A percentile compares a stretch with the other conserved stretches of the same genome.
Evolutionary conservation across 2,329 filamentous ascomycete species (phyloP).

Genomic region (Neoarthrinium moseri): DNA sequence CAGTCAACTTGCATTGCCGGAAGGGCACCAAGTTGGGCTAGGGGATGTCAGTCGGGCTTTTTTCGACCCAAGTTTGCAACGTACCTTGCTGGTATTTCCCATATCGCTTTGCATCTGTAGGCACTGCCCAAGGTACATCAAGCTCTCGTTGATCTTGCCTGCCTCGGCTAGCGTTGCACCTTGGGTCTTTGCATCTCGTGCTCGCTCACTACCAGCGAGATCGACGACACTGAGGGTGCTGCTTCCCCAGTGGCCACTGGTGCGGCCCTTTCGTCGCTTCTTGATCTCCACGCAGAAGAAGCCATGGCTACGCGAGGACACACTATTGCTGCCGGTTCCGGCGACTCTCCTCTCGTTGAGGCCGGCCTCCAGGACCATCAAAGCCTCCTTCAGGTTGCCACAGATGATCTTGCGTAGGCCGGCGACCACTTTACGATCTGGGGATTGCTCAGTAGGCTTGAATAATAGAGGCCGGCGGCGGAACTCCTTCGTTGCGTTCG

Average conservation of each 20-base stretch:
- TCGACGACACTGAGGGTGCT: slow-evolving; percentile 87
- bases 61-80: slow-evolving; percentile 10
- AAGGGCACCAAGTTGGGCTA: slow-evolving; percentile 74
- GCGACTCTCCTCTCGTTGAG: slow-evolving; percentile 83
- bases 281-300: slow-evolving; percentile 97
- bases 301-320: slow-evolving; percentile 87
- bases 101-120: slow-evolving; percentile 90
- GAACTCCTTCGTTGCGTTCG: slow-evolving; percentile 64
- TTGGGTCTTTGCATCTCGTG: slow-evolving; percentile 88
- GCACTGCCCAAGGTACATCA: slow-evolving; percentile 98
- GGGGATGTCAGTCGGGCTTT: slow-evolving; percentile 7
- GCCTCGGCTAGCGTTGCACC: slow-evolving; percentile 91
- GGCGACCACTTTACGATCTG: slow-evolving; percentile 91
- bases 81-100: slow-evolving; percentile 70
- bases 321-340: slow-evolving; percentile 89
- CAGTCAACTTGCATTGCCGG: slow-evolving; percentile 81
- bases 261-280: slow-evolving; percentile 59
- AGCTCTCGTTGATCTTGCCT: slow-evolving; percentile 95
- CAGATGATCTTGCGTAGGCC: slow-evolving; percentile 90
- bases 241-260: slow-evolving; percentile 66
- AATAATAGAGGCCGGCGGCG: slow-evolving; percentile 82
- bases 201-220: slow-evolving; percentile 88
- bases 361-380: slow-evolving; percentile 87
- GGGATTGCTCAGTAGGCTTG: slow-evolving; percentile 85
- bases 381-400: slow-evolving; percentile 74